A percentile compares a stretch with the other conserved stretches of the same genome.
phyloP scores from a whole-genome alignment of 768 basidiomycete species.

The Termitomyces sp. region DNA sequence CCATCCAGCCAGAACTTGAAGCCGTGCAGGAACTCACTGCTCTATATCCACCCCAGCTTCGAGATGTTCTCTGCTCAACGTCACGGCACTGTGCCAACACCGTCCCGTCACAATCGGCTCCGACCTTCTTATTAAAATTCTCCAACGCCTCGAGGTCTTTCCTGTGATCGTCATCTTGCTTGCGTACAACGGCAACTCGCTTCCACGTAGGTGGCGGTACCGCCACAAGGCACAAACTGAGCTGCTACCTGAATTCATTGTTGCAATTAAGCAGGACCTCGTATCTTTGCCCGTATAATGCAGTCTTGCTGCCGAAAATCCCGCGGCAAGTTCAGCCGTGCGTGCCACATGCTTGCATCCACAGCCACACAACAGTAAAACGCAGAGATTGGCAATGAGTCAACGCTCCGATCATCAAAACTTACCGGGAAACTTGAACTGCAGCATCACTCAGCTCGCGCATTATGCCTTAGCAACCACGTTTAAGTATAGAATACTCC shows the following conservation, averaged over 20 bases:
- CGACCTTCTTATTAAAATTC: neutral
- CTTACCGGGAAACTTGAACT: too few relatives aligned
- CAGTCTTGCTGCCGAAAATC: neutral
- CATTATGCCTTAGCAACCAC: neutral
- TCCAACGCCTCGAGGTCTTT: too few relatives aligned
- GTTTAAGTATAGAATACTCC: too few relatives aligned
- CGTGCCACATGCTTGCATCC: neutral
- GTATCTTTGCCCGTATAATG: too few relatives aligned
- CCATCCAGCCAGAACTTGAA: too few relatives aligned
- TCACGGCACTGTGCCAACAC: neutral
- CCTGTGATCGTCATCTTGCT: neutral
- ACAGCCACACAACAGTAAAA: neutral
- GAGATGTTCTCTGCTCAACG: too few relatives aligned
- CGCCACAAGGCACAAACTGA: neutral
- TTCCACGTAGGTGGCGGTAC: neutral
- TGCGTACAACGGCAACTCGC: neutral
- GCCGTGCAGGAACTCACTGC: neutral
- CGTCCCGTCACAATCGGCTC: conserved; percentile 8
- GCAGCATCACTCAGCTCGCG: neutral
- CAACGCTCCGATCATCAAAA: neutral
- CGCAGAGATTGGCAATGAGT: too few relatives aligned
- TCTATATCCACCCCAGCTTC: neutral
- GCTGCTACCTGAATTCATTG: neutral
- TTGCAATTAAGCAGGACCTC: neutral
- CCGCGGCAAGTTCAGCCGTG: neutral